phyloP scores from a whole-genome alignment of 345 rosid species.

The Camelina hispida region DNA sequence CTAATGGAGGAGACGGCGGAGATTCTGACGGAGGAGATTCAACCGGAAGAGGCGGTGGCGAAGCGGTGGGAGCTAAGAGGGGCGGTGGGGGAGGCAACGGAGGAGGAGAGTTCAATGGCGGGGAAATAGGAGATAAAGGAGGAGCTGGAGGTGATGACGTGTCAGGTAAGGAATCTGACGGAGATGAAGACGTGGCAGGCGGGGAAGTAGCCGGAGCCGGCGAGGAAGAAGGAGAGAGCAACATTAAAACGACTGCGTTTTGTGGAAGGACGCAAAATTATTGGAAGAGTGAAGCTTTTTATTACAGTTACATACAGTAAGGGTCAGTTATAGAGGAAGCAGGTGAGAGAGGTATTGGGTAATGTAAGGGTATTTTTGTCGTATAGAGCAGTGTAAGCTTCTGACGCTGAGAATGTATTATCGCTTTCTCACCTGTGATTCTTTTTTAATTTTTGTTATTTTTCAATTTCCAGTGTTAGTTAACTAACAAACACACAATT shows the following conservation, averaged over 20 bases:
- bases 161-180: constrained; percentile 1
- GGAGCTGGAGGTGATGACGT: constrained; percentile 38
- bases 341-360: constrained; percentile 25
- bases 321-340: constrained; percentile 8
- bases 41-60: constrained; percentile 1
- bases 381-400: constrained; percentile 40
- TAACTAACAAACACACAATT: neutral
- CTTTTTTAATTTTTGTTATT: neutral
- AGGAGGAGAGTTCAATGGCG: constrained; percentile 34
- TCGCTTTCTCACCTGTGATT: constrained; percentile 23
- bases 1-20: constrained; percentile 4
- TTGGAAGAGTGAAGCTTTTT: neutral
- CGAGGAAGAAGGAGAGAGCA: constrained; percentile 40
- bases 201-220: constrained; percentile 37
- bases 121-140: constrained; percentile 13
- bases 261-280: neutral
- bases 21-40: neutral
- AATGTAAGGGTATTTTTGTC: constrained; percentile 18
- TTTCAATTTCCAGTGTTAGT: neutral
- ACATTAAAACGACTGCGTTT: constrained; percentile 18
- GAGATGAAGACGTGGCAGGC: neutral
- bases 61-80: constrained; percentile 25
- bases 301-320: too few species aligned
- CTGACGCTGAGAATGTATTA: constrained; percentile 35
- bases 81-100: constrained; percentile 22